Conservation (phyloP, 2,329 filamentous ascomycete species). For the Zymoseptoria crescenta region DNA sequence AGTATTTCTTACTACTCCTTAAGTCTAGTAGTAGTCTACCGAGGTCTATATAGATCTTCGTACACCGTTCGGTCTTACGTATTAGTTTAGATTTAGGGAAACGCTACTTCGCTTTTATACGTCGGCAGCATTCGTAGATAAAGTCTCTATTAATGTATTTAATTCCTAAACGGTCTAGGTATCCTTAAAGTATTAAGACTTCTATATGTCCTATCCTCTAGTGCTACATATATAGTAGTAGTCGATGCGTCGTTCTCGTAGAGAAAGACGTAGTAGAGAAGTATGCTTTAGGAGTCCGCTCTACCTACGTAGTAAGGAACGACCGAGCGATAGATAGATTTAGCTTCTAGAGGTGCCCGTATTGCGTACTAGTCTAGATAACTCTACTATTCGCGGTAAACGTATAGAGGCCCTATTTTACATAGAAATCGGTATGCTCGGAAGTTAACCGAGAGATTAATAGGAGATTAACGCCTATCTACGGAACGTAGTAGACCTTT, state of each 20-base stretch:
- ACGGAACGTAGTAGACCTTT: neutral
- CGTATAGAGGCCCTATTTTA: neutral
- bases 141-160: constrained; percentile 1
- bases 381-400: neutral
- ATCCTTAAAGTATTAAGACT: neutral
- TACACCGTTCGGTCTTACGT: neutral
- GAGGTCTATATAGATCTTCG: constrained; percentile 1
- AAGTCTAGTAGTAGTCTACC: neutral
- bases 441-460: neutral
- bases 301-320: neutral
- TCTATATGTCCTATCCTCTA: constrained; percentile 2
- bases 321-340: neutral
- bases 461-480: neutral
- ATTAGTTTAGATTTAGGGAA: neutral
- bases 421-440: neutral
- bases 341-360: neutral
- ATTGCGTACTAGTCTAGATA: neutral
- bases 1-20: neutral
- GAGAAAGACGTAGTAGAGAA: neutral
- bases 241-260: neutral
- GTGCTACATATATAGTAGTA: neutral
- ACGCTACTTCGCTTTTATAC: too few species aligned
- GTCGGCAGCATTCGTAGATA: neutral
- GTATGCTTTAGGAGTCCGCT: neutral
- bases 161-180: neutral